Evolutionary conservation across 768 basidiomycete species (phyloP).

Genomic region (Lyophyllum atratum): DNA sequence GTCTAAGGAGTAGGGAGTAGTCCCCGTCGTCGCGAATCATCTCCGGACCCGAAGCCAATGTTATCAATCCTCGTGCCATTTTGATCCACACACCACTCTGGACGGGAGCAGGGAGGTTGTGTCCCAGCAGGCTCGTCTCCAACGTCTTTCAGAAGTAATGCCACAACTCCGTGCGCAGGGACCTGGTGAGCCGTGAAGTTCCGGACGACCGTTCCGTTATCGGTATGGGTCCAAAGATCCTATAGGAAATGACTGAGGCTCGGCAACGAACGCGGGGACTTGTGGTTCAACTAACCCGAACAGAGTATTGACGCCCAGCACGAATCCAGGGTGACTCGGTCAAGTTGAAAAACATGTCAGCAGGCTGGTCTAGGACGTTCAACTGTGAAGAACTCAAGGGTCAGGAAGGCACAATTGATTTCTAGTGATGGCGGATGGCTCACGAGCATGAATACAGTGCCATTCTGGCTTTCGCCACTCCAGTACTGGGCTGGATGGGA

Average conservation of each 20-base stretch:
- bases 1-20: not conserved
- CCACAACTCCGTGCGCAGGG: constrained; percentile 70
- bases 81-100: constrained; percentile 61
- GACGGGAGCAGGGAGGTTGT: constrained; percentile 57
- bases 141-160: constrained; percentile 63
- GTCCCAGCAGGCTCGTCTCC: constrained; percentile 65
- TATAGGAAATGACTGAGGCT: constrained; percentile 21
- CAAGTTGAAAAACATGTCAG: constrained; percentile 57
- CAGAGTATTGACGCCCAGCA: constrained; percentile 61
- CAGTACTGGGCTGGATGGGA: constrained; percentile 65
- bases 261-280: not conserved
- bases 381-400: constrained; percentile 35
- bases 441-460: constrained; percentile 68
- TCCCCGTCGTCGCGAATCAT: not conserved
- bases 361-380: constrained; percentile 56
- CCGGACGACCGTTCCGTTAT: constrained; percentile 67
- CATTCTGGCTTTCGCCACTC: constrained; percentile 62
- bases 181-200: constrained; percentile 57
- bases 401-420: not conserved
- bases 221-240: constrained; percentile 76
- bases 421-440: constrained; percentile 10
- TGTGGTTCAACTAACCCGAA: constrained; percentile 43
- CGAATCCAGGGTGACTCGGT: constrained; percentile 70
- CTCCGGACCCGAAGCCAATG: constrained; percentile 12
- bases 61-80: constrained; percentile 49